These are phyloP conservation scores for Starmera dryadoides DNA, from an alignment of 805 yeast species.

Conservation along the genomic window DNA sequence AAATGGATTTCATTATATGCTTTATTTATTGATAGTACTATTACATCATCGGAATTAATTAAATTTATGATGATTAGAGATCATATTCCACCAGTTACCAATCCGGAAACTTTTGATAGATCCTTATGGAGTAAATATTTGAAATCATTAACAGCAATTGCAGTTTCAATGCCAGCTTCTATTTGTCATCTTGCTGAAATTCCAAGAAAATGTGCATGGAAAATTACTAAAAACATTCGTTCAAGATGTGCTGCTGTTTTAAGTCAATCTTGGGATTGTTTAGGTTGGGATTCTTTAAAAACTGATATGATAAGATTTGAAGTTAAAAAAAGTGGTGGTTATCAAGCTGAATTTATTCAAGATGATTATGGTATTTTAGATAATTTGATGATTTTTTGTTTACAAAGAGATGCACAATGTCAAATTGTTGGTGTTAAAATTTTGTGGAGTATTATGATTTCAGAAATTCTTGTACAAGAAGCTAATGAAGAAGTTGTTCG, in stretches of 20 bases:
- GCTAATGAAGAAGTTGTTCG: slow-evolving; percentile 48
- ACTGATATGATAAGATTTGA: slow-evolving; percentile 54
- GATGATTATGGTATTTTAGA: slow-evolving; percentile 54
- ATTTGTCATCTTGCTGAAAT: slow-evolving; percentile 64
- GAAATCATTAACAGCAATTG: slow-evolving; percentile 47
- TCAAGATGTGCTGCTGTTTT: slow-evolving; percentile 48
- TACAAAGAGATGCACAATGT: slow-evolving; percentile 58
- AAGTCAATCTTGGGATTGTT: slow-evolving; percentile 61
- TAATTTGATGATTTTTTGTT: slow-evolving; percentile 57
- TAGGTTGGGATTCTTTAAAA: slow-evolving; percentile 56
- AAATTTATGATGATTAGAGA: slow-evolving; percentile 40
- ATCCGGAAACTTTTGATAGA: slow-evolving; percentile 48
- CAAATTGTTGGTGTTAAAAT: slow-evolving; percentile 57
- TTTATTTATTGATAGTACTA: slow-evolving; percentile 45
- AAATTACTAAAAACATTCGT: slow-evolving; percentile 58
- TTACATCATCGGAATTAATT: slow-evolving; percentile 46
- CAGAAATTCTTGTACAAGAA: slow-evolving; percentile 55
- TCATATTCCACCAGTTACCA: slow-evolving; percentile 42
- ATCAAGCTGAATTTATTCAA: slow-evolving; percentile 57
- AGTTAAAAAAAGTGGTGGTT: slow-evolving; percentile 56
- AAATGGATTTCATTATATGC: slow-evolving; percentile 72
- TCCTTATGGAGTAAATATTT: slow-evolving; percentile 65
- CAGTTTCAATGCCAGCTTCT: slow-evolving; percentile 61
- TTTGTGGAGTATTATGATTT: slow-evolving; percentile 64
- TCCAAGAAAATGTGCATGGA: slow-evolving; percentile 63